Evolutionary conservation across 495 filamentous ascomycete genomes (phyloP).

Genomic region (Trichocladium antarcticum): DNA sequence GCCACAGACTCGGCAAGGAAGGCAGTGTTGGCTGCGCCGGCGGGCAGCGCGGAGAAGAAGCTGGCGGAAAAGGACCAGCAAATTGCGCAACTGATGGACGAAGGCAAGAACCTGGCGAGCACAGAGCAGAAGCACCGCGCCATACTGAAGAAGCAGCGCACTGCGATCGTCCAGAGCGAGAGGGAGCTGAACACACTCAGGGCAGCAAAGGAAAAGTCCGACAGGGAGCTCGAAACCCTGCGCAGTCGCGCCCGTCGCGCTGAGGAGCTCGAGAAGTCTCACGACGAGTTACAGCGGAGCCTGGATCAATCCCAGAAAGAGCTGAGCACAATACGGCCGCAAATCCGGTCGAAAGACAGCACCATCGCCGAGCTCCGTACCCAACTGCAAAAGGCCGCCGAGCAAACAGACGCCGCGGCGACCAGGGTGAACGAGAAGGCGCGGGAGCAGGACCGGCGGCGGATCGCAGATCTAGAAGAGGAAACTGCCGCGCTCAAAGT

Average conservation of each 20-base stretch:
- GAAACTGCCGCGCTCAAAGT: constrained; percentile 58
- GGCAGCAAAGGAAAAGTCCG: constrained; percentile 54
- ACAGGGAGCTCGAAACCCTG: constrained; percentile 47
- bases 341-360: constrained; percentile 53
- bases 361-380: constrained; percentile 58
- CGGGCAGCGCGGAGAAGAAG: constrained; percentile 60
- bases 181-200: constrained; percentile 53
- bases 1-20: constrained; percentile 59
- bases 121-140: constrained; percentile 73
- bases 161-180: constrained; percentile 48
- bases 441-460: constrained; percentile 54
- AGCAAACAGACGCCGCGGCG: constrained; percentile 55
- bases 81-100: constrained; percentile 79
- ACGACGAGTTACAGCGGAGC: constrained; percentile 52
- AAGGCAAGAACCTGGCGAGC: constrained; percentile 80
- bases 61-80: constrained; percentile 82
- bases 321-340: constrained; percentile 51
- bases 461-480: constrained; percentile 58
- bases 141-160: constrained; percentile 71
- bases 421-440: constrained; percentile 56
- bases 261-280: constrained; percentile 54
- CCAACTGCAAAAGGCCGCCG: constrained; percentile 56
- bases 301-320: constrained; percentile 58
- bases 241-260: constrained; percentile 52
- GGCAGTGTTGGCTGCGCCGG: constrained; percentile 47